Conservation (phyloP, 441 rosid species). For the Adansonia madagascariensis region DNA sequence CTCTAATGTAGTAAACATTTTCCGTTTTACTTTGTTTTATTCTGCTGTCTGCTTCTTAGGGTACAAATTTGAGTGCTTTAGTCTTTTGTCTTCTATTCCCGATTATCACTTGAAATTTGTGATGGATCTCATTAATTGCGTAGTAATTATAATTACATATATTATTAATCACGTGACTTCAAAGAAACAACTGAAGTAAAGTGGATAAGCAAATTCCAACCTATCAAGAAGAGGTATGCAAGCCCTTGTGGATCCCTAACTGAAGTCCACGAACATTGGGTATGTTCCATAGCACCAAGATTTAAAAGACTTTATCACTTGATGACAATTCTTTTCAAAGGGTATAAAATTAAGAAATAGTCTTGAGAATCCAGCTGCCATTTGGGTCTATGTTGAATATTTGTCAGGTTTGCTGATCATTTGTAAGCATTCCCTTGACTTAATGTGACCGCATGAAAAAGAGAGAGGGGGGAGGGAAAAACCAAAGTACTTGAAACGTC, state of each 20-base stretch:
- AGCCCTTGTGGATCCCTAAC: too few relatives aligned
- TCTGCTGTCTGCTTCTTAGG: slow-evolving; percentile 14
- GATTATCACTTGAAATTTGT: not conserved
- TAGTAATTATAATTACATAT: not conserved
- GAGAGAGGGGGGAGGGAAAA: not conserved
- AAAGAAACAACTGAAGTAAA: not conserved
- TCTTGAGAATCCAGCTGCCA: not conserved
- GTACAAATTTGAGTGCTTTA: slow-evolving; percentile 14
- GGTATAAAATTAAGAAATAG: not conserved
- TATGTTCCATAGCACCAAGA: not conserved
- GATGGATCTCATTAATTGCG: not conserved
- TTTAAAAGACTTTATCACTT: not conserved
- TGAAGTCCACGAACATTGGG: not conserved
- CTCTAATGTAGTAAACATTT: not conserved
- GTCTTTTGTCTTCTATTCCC: not conserved
- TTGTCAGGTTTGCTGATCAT: not conserved
- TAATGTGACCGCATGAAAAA: not conserved
- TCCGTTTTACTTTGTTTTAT: slow-evolving; percentile 12
- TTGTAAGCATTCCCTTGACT: not conserved
- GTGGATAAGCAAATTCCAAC: not conserved
- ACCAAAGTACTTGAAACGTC: not conserved
- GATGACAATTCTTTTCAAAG: not conserved
- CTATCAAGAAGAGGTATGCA: not conserved
- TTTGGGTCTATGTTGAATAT: not conserved
- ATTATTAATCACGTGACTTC: not conserved